These are phyloP conservation scores for Penicillium sp. DNA, from an alignment of 2,329 filamentous ascomycete species.

Conservation along the genomic window DNA sequence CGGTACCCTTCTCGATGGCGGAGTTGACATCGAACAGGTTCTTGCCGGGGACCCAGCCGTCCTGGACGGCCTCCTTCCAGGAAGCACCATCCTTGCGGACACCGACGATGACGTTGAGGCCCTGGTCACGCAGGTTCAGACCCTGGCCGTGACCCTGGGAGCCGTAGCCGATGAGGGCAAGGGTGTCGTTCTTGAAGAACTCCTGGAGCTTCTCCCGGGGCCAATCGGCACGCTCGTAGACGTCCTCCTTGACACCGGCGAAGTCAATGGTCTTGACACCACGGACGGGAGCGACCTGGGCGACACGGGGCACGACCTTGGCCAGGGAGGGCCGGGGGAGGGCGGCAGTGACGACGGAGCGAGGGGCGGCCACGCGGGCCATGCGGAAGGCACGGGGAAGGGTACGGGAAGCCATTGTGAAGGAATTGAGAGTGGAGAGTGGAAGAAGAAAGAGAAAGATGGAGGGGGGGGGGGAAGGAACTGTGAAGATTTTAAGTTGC, in stretches of 20 bases:
- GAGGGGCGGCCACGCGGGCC: conserved; percentile 55
- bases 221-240: conserved; percentile 98
- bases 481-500: neutral
- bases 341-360: conserved; percentile 59
- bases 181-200: conserved; percentile 99
- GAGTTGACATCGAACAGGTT: conserved; percentile 99
- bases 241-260: conserved; percentile 88
- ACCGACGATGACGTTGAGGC: conserved; percentile 97
- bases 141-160: conserved; percentile 99
- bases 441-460: conserved; percentile 10
- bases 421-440: conserved; percentile 9
- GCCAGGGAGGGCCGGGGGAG: conserved; percentile 52
- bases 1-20: conserved; percentile 87
- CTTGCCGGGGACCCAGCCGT: conserved; percentile 97
- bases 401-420: conserved; percentile 49
- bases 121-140: conserved; percentile 99
- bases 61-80: conserved; percentile 95
- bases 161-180: conserved; percentile 97
- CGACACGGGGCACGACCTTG: conserved; percentile 46
- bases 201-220: conserved; percentile 98
- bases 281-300: conserved; percentile 52
- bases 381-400: conserved; percentile 59
- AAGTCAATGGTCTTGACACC: conserved; percentile 99
- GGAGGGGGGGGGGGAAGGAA: conserved; percentile 12
- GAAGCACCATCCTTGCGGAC: conserved; percentile 97